A percentile compares a stretch with the other conserved stretches of the same genome.
phyloP scores from a whole-genome alignment of 2,329 filamentous ascomycete genomes.

The Elsinoe necatrix region DNA sequence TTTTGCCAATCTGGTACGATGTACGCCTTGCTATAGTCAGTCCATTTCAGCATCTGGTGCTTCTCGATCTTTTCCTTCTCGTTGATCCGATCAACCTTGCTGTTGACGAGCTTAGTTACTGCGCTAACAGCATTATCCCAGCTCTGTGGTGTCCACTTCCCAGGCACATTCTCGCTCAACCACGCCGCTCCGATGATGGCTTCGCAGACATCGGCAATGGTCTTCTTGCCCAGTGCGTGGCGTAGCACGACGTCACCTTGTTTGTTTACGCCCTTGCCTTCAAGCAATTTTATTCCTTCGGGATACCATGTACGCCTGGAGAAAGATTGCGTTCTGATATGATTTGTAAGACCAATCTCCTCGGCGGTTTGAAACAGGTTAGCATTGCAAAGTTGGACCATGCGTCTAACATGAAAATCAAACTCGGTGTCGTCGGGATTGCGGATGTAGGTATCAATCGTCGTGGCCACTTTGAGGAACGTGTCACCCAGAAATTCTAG shows the following conservation, averaged over 20 bases:
- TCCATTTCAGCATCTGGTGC: conserved; percentile 61
- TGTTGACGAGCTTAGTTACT: conserved; percentile 62
- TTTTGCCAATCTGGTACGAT: conserved; percentile 62
- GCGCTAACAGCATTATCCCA: conserved; percentile 56
- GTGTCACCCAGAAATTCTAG: conserved; percentile 89
- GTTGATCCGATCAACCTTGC: conserved; percentile 28
- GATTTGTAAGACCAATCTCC: conserved; percentile 59
- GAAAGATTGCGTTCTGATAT: conserved; percentile 75
- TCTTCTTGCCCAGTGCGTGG: conserved; percentile 29
- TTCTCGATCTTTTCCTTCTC: conserved; percentile 30
- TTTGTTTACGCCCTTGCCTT: conserved; percentile 57
- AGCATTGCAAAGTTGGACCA: conserved; percentile 83
- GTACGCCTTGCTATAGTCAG: conserved; percentile 66
- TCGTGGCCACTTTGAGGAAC: conserved; percentile 92
- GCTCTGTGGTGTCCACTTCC: conserved; percentile 35
- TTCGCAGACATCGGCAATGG: conserved; percentile 88
- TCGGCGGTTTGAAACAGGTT: conserved; percentile 75
- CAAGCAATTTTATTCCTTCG: conserved; percentile 60
- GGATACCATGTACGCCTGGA: conserved; percentile 84
- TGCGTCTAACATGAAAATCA: conserved; percentile 80
- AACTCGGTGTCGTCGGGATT: conserved; percentile 74
- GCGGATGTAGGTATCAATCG: conserved; percentile 72
- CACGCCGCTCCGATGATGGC: conserved; percentile 82
- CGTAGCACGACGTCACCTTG: conserved; percentile 27
- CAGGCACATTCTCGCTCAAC: conserved; percentile 44